Conservation (phyloP, 352 stramenopile genomes). For the Phytophthora niederhauseri region DNA sequence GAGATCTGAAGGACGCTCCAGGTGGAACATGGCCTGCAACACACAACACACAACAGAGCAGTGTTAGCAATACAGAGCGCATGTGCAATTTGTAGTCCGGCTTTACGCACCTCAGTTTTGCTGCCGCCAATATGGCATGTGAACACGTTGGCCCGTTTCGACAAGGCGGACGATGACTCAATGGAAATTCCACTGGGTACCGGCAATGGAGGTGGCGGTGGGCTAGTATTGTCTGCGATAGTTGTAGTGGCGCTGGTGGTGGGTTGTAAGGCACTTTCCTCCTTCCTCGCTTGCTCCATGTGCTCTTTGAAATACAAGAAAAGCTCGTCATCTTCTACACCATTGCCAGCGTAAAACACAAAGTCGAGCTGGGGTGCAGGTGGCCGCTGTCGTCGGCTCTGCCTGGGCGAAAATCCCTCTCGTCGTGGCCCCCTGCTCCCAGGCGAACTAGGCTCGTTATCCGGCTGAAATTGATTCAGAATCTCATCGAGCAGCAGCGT, state of each 20-base stretch:
- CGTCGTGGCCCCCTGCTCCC: conserved; percentile 4
- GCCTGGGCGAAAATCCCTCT: conserved; percentile 14
- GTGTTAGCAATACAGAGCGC: neutral
- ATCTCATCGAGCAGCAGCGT: conserved; percentile 69
- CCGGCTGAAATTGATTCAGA: conserved; percentile 47
- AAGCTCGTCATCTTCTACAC: conserved; percentile 85
- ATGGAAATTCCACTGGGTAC: conserved; percentile 16
- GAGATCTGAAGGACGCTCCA: conserved; percentile 67
- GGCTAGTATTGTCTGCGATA: conserved; percentile 7
- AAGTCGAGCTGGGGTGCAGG: conserved; percentile 69
- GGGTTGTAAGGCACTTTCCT: neutral
- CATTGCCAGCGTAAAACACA: conserved; percentile 86
- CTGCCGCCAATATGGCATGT: conserved; percentile 77
- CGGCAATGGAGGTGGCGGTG: conserved; percentile 17
- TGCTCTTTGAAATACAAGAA: conserved; percentile 87
- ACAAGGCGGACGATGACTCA: conserved; percentile 37
- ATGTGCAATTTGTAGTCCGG: neutral
- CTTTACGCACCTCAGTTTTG: conserved; percentile 64
- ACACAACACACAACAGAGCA: neutral
- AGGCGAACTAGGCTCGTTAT: conserved; percentile 27
- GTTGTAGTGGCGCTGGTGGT: conserved; percentile 4
- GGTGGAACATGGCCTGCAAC: conserved; percentile 69
- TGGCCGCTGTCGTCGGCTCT: conserved; percentile 14
- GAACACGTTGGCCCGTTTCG: conserved; percentile 62
- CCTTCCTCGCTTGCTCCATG: conserved; percentile 44